Conservation (phyloP, 257 asterid genomes). For the Nemophila menziesii region DNA sequence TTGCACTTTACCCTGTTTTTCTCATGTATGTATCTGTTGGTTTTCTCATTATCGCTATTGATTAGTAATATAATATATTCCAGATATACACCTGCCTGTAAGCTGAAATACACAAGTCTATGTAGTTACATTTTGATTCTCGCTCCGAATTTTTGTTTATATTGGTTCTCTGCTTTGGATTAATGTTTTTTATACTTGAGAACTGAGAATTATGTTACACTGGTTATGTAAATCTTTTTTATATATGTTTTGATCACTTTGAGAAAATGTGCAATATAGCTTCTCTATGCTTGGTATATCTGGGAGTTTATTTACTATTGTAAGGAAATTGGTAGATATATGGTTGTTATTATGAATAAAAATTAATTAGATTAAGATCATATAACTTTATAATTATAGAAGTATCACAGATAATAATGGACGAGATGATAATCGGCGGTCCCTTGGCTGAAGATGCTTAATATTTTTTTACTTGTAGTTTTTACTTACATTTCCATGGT, state of each 20-base stretch:
- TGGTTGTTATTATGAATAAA: too few species aligned
- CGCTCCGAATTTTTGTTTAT: neutral
- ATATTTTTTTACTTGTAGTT: too few species aligned
- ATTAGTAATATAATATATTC: conserved; percentile 14
- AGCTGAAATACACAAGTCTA: neutral
- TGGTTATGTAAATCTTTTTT: neutral
- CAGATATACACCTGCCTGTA: neutral
- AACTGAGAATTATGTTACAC: neutral
- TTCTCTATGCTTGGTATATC: neutral
- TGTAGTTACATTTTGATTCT: neutral
- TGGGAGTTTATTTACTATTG: too few species aligned
- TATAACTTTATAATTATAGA: too few species aligned
- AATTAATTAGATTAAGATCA: too few species aligned
- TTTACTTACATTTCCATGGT: too few species aligned
- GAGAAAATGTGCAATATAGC: neutral
- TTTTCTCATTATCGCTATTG: conserved; percentile 83
- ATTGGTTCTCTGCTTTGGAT: neutral
- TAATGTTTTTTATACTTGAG: neutral
- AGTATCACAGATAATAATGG: too few species aligned
- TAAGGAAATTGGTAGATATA: too few species aligned
- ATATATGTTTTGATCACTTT: neutral
- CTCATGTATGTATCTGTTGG: conserved; percentile 95
- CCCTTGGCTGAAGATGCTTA: too few species aligned
- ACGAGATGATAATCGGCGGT: too few species aligned
- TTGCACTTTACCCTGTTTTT: conserved; percentile 80